Conservation (phyloP, 1,284 basidiomycete species). For the Retiboletus fuscus region DNA sequence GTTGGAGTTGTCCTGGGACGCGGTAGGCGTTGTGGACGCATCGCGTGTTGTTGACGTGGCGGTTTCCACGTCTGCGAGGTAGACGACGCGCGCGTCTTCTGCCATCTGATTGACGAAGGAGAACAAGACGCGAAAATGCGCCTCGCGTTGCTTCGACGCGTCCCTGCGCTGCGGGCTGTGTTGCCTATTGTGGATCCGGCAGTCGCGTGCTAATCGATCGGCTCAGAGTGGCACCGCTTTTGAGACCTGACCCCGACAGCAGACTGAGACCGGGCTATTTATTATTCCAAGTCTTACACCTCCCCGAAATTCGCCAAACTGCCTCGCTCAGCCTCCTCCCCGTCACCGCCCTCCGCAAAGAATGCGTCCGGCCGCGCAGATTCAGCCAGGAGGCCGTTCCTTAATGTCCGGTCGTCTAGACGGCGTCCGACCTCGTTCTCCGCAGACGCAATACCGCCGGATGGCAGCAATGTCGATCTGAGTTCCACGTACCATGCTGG, state of each 20-base stretch:
- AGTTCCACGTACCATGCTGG: conserved; percentile 89
- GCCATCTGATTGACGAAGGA: conserved; percentile 48
- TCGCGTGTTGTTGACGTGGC: conserved; percentile 25
- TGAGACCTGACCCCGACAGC: conserved; percentile 16
- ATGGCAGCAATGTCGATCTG: conserved; percentile 64
- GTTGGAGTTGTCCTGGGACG: conserved; percentile 36
- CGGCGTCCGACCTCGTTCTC: conserved; percentile 49
- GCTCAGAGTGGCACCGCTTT: conserved; percentile 14
- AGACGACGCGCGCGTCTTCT: conserved; percentile 56
- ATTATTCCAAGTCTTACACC: conserved; percentile 5
- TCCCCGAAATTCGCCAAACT: conserved; percentile 59
- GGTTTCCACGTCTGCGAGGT: conserved; percentile 67
- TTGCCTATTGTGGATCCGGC: conserved; percentile 36
- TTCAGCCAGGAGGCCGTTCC: conserved; percentile 50
- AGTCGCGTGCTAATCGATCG: conserved; percentile 7
- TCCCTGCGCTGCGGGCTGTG: background rate
- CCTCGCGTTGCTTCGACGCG: conserved; percentile 21
- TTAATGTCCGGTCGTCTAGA: conserved; percentile 53
- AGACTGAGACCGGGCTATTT: conserved; percentile 11
- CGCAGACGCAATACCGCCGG: conserved; percentile 42
- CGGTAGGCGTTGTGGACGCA: conserved; percentile 29
- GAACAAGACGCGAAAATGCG: conserved; percentile 22
- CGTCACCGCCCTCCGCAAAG: conserved; percentile 70
- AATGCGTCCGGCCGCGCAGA: conserved; percentile 60
- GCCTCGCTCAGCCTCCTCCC: conserved; percentile 82